phyloP scores from a whole-genome alignment of 495 filamentous ascomycete species.

The Penicillium parvum region DNA sequence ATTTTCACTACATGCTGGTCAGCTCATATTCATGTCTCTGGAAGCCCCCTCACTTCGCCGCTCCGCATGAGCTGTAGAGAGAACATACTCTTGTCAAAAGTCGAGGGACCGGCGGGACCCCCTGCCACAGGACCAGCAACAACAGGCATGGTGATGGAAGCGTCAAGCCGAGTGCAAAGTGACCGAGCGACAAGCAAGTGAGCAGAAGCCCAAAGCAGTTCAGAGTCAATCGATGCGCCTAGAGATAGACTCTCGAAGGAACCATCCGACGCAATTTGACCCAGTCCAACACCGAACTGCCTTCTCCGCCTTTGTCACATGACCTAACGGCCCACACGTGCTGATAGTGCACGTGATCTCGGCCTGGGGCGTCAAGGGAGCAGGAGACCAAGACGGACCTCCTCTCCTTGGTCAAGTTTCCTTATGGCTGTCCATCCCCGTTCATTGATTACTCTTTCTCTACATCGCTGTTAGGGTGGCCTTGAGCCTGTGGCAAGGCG shows the following conservation, averaged over 20 bases:
- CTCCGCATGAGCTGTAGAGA: neutral
- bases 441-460: constrained; percentile 16
- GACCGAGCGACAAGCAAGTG: neutral
- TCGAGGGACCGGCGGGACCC: constrained; percentile 63
- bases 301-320: constrained; percentile 23
- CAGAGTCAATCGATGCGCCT: neutral
- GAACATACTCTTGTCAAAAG: constrained; percentile 84
- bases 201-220: constrained; percentile 5
- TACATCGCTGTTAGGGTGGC: constrained; percentile 24
- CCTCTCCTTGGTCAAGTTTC: constrained; percentile 24
- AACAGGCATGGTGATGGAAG: constrained; percentile 55
- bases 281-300: constrained; percentile 8
- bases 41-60: neutral
- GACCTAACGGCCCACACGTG: constrained; percentile 19
- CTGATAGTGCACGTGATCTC: constrained; percentile 15
- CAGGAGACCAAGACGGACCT: constrained; percentile 11
- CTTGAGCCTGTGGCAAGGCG: constrained; percentile 36
- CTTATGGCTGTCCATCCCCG: constrained; percentile 29
- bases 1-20: constrained; percentile 72
- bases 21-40: constrained; percentile 5
- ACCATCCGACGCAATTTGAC: constrained; percentile 20
- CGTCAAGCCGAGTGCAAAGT: neutral
- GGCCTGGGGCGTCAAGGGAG: constrained; percentile 23
- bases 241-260: neutral
- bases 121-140: constrained; percentile 55